Conservation (phyloP, 495 filamentous ascomycete species). For the Hyaloscypha bicolor region DNA sequence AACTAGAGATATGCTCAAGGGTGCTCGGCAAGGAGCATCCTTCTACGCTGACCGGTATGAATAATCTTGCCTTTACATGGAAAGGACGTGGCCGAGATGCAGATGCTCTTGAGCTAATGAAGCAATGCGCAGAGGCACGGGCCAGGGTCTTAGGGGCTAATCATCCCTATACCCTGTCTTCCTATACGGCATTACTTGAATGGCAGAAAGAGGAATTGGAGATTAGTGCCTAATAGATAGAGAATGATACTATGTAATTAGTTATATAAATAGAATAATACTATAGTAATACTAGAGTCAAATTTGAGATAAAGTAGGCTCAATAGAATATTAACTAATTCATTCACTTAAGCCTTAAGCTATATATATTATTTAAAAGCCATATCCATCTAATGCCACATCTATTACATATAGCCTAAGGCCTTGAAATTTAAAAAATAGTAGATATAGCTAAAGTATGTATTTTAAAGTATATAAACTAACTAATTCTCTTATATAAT, state of each 20-base stretch:
- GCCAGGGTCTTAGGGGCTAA: slow-evolving; percentile 17
- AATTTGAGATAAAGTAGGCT: slow-evolving; percentile 4
- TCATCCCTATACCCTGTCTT: slow-evolving; percentile 15
- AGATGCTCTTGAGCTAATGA: slow-evolving; percentile 19
- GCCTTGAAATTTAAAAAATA: slow-evolving; percentile 14
- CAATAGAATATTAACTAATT: not conserved
- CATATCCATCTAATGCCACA: slow-evolving; percentile 1
- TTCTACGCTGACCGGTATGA: not conserved
- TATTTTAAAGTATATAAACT: slow-evolving; percentile 1
- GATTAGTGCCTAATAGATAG: slow-evolving; percentile 17
- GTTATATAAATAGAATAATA: slow-evolving; percentile 12
- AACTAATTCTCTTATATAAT: slow-evolving; percentile 5
- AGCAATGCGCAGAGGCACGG: slow-evolving; percentile 17
- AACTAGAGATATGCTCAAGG: not conserved
- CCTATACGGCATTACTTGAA: slow-evolving; percentile 4
- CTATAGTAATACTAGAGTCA: slow-evolving; percentile 3
- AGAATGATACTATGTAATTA: slow-evolving; percentile 6
- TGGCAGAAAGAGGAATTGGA: slow-evolving; percentile 17
- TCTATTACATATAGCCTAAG: slow-evolving; percentile 2
- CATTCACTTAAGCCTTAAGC: slow-evolving; percentile 10
- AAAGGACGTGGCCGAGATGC: slow-evolving; percentile 8
- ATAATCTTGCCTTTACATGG: slow-evolving; percentile 8
- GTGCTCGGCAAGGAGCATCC: slow-evolving; percentile 8
- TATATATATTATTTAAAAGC: slow-evolving; percentile 9
- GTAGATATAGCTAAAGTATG: slow-evolving; percentile 14